A percentile compares a stretch with the other conserved stretches of the same genome.
Evolutionary conservation across 1,284 basidiomycete species (phyloP).

Genomic region (Malassezia psittaci): DNA sequence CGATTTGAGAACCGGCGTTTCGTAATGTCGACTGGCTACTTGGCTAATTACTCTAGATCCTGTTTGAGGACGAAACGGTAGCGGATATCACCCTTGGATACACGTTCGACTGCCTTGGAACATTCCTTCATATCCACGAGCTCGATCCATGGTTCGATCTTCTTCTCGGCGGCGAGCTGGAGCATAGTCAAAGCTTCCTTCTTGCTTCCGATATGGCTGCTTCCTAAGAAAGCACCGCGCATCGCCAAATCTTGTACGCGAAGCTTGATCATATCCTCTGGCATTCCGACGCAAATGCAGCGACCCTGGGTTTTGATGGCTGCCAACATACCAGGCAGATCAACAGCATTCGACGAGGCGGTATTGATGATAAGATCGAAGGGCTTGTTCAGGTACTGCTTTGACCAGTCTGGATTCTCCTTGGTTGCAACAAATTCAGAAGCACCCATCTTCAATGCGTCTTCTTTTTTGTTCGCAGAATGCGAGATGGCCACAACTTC

Average conservation of each 20-base stretch:
- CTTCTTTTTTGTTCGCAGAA: constrained; percentile 57
- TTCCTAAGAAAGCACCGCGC: constrained; percentile 50
- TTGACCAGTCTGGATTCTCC: constrained; percentile 37
- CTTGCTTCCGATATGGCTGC: constrained; percentile 58
- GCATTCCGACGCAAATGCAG: constrained; percentile 56
- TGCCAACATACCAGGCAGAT: constrained; percentile 51
- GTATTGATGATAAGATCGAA: constrained; percentile 60
- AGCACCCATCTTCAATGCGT: constrained; percentile 59
- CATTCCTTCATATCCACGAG: constrained; percentile 57
- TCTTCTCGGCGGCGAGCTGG: constrained; percentile 35
- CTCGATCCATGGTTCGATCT: constrained; percentile 51
- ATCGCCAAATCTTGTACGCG: constrained; percentile 48
- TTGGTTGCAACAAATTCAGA: constrained; percentile 47
- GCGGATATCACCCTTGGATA: constrained; percentile 53
- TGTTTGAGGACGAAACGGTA: constrained; percentile 38
- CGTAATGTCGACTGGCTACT: too few relatives aligned
- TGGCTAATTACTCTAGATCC: constrained; percentile 19
- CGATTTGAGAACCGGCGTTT: too few relatives aligned
- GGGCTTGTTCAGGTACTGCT: constrained; percentile 31
- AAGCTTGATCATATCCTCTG: constrained; percentile 50
- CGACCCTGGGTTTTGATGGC: constrained; percentile 55
- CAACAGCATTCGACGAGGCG: constrained; percentile 49
- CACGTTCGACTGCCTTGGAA: constrained; percentile 54
- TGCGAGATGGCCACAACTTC: constrained; percentile 63
- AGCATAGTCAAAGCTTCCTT: constrained; percentile 54